phyloP scores from a whole-genome alignment of 1,284 basidiomycete species.

The Hemileia vastatrix region DNA sequence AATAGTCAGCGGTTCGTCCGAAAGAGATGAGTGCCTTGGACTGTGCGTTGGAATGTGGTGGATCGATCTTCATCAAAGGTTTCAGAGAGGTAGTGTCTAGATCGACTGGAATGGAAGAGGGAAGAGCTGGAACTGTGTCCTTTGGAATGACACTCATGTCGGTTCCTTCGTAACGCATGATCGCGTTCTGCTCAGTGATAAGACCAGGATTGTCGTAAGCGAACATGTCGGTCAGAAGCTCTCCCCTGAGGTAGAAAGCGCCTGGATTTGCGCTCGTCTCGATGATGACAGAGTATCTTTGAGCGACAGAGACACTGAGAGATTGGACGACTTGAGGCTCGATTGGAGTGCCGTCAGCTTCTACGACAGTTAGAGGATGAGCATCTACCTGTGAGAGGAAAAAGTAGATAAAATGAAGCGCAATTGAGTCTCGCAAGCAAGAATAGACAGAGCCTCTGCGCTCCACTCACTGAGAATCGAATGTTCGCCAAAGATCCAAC shows the following conservation, averaged over 20 bases:
- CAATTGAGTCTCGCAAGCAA: too few species aligned
- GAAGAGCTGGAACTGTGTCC: constrained; percentile 20
- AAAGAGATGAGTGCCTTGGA: constrained; percentile 28
- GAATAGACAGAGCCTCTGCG: too few species aligned
- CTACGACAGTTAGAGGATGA: not conserved
- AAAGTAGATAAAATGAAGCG: too few species aligned
- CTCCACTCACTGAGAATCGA: not conserved
- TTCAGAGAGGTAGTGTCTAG: constrained; percentile 25
- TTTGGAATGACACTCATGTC: constrained; percentile 14
- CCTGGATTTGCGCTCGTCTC: not conserved
- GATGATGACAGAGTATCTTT: constrained; percentile 2
- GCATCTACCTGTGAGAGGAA: not conserved
- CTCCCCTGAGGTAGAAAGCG: not conserved
- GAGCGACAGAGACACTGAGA: not conserved
- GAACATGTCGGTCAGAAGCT: not conserved
- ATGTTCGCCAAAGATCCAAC: not conserved
- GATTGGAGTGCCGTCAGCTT: not conserved
- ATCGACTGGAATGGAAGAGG: constrained; percentile 25
- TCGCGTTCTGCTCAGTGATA: constrained; percentile 13
- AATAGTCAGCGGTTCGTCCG: constrained; percentile 28
- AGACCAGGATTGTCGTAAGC: not conserved
- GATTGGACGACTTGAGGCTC: not conserved
- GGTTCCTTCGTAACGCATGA: constrained; percentile 30
- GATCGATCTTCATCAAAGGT: constrained; percentile 24
- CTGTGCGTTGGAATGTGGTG: constrained; percentile 28